Base-by-base conservation (phyloP, 257 asterid species). In the Capsicum pubescens region DNA sequence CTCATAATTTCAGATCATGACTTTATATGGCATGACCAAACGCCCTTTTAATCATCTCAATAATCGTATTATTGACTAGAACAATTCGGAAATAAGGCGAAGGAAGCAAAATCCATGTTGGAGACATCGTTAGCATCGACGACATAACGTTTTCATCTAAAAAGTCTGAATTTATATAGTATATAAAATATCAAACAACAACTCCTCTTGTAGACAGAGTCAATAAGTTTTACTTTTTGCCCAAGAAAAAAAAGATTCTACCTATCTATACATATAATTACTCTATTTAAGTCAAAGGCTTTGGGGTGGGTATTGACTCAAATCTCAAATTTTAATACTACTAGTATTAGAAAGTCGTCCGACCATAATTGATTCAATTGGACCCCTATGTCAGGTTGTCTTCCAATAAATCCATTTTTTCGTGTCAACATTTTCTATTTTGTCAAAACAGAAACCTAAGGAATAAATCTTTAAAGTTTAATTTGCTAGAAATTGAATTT, bases 51-150 rank as follows among this genome's bases (percentile, higher is more conserved):
- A 44, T 7, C 9, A 21, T 74, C 50, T 48, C 8, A 72, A 48
- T 21, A 48, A 21, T 21, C 8, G 39, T 26, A 26, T 26, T 26
- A 26, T 26, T 26, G 32, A 26, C 32, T 26, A 26, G 32, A 26
- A 26, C 32, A 26, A 26, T 26, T 26, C 32, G 13, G 81, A 74
- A 12, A 74, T 19, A 21, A 50, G 39, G 13, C 46, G 10, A 74
- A 74, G 59, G 80, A 72, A 46, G 44, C 61, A 74, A 74, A 74
- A 21, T 50, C 61, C 46, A 74, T 74, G 46, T 50, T 74, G 57
- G 57, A 21, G 61, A 74, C 61, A 35, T 74, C 13, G 8, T 19
- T 72, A 48, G 44, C 10, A 19, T 72, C 7, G 7, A 48, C 9
- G 7, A 39, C 44, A 48, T 7, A 44, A 48, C 32, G 61, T 50